Conservation (phyloP, 139 green algal species). For the Tetraselmis chui region DNA sequence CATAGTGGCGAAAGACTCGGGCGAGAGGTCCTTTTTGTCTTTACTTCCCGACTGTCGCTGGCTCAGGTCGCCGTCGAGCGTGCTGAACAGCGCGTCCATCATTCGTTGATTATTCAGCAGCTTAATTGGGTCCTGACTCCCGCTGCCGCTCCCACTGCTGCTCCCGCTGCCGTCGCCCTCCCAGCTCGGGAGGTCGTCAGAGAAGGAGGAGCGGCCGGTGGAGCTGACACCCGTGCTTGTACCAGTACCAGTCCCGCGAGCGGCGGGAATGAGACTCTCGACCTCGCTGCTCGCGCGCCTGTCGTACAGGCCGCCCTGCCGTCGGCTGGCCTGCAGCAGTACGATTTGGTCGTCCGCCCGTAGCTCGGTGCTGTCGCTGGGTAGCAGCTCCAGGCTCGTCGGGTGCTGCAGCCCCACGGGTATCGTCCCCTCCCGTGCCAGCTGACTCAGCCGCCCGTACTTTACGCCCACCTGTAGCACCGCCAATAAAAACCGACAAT, state of each 20-base stretch:
- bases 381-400: not conserved
- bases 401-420: not conserved
- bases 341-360: not conserved
- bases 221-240: no score
- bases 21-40: not conserved
- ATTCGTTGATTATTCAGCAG: not conserved
- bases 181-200: not conserved
- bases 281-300: not conserved
- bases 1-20: not conserved
- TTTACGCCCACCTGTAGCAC: not conserved
- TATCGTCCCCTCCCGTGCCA: not conserved
- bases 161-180: not conserved
- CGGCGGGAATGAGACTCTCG: not conserved
- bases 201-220: not conserved
- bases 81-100: not conserved
- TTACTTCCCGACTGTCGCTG: not conserved
- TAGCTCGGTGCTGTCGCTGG: not conserved
- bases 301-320: not conserved
- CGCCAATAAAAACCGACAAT: no score
- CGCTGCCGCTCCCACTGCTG: not conserved
- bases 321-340: not conserved
- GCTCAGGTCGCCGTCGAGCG: not conserved
- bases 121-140: not conserved
- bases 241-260: no score
- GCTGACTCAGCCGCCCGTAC: not conserved